Conservation (phyloP, 2,329 filamentous ascomycete species). For the Stagonosporopsis rhizophila region DNA sequence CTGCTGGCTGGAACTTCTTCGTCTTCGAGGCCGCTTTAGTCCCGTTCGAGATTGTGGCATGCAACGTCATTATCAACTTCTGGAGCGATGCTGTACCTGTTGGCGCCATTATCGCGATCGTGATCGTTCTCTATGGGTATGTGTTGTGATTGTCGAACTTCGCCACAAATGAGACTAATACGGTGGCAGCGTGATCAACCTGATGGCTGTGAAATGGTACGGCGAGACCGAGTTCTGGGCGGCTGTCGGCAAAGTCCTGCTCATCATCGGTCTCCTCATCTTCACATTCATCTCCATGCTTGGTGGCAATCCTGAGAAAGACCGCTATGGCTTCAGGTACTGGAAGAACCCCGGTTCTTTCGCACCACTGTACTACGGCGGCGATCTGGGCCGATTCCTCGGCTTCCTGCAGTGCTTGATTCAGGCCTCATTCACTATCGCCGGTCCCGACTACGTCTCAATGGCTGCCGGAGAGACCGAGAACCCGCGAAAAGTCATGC, state of each 20-base stretch:
- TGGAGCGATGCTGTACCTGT: constrained; percentile 65
- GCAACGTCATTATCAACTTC: constrained; percentile 51
- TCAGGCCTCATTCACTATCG: constrained; percentile 59
- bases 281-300: constrained; percentile 82
- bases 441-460: constrained; percentile 58
- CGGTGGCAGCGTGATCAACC: constrained; percentile 63
- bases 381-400: constrained; percentile 72
- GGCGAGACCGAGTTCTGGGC: constrained; percentile 73
- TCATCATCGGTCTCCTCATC: constrained; percentile 55
- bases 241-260: constrained; percentile 64
- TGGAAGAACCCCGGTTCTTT: constrained; percentile 72
- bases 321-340: constrained; percentile 56
- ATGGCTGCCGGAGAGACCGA: constrained; percentile 59
- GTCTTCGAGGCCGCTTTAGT: constrained; percentile 72
- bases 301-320: constrained; percentile 75
- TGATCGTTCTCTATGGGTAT: constrained; percentile 65
- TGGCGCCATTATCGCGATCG: constrained; percentile 67
- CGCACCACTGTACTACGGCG: constrained; percentile 67
- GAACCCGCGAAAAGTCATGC: constrained; percentile 62
- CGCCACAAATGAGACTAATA: neutral
- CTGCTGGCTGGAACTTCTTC: constrained; percentile 78
- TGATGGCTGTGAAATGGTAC: constrained; percentile 64
- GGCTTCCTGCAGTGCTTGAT: constrained; percentile 81
- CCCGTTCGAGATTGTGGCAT: constrained; percentile 69
- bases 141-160: constrained; percentile 26